Base-by-base conservation (phyloP, 345 rosid species). In the Reutealis trisperma region DNA sequence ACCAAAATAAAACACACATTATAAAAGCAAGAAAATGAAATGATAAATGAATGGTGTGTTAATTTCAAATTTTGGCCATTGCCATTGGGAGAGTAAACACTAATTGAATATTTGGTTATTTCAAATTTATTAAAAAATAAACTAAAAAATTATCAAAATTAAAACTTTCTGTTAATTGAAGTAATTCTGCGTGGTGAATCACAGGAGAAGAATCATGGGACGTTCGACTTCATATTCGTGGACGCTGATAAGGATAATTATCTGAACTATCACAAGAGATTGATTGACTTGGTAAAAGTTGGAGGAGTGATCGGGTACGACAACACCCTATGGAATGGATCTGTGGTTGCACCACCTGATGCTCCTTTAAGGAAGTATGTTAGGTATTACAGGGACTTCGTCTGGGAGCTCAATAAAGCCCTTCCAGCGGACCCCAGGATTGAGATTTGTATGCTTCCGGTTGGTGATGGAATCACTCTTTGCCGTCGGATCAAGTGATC, bases 211-310 rank as follows among this genome's bases (percentile, higher is more conserved):
- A 70, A 87, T 85, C 94, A 88, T 71, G 98, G 98, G 10, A 70
- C 89, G 0, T 94, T 73, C 37, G 98, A 96, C 79, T 96, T 96
- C 89, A 85, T 96, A 15, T 94, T 96, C 72, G 99, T 96, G 79
- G 99, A 96, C 68, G 99, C 99, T 32, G 98, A 96, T 77, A 96
- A 96, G 77, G 98, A 94, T 89, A 96, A 96, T 85, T 94, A 96
- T 83, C 34, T 94, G 7, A 94, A 94, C 88, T 92, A 94, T 84
- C 98, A 94, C 84, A 87, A 91, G 85, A 87, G 97, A 75, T 57
- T 94, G 86, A 87, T 94, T 8, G 97, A 94, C 1, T 78, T 96
- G 72, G 94, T 92, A 61, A 94, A 91, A 73, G 88, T 96, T 9
- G 97, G 98, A 1, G 99, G 99, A 5, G 67, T 96, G 72, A 91